A percentile compares a stretch with the other conserved stretches of the same genome.
These are phyloP conservation scores for Physcomitrium patens DNA, from an alignment of 225 moss, liverwort and hornwort genomes.

Conservation along the genomic window DNA sequence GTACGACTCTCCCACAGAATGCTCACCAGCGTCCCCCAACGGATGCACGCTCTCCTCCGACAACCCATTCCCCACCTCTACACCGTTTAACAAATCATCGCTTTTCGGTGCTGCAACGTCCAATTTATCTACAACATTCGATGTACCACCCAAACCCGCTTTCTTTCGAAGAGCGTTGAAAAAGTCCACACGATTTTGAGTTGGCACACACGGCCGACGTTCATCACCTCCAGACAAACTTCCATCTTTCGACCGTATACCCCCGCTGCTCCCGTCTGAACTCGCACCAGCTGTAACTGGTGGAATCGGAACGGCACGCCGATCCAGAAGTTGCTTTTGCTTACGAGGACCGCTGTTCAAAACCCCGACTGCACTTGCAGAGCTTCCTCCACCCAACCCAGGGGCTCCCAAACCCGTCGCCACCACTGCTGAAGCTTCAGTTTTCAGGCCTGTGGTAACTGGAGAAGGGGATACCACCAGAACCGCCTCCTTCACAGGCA, in stretches of 20 bases:
- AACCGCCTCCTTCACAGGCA: constrained; percentile 66
- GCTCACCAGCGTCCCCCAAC: constrained; percentile 50
- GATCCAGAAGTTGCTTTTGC: constrained; percentile 89
- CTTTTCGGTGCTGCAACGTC: constrained; percentile 57
- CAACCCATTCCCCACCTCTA: constrained; percentile 41
- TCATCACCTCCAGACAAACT: constrained; percentile 68
- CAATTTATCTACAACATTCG: constrained; percentile 75
- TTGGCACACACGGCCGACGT: constrained; percentile 69
- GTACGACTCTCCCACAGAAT: constrained; percentile 41
- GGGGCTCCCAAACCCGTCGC: constrained; percentile 42
- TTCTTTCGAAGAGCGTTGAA: constrained; percentile 91
- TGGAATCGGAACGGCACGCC: constrained; percentile 87
- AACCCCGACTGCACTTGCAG: constrained; percentile 48
- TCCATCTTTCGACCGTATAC: constrained; percentile 68
- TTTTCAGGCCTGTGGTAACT: constrained; percentile 55
- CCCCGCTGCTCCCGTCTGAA: constrained; percentile 56
- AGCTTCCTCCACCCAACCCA: constrained; percentile 50
- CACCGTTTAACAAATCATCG: constrained; percentile 58
- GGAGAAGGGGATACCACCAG: constrained; percentile 47
- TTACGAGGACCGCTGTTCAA: constrained; percentile 64
- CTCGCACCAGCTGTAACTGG: constrained; percentile 56
- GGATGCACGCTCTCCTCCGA: constrained; percentile 54
- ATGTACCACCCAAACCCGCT: constrained; percentile 64
- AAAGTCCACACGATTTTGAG: constrained; percentile 95
- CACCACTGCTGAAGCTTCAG: constrained; percentile 50